Conservation (phyloP, 2,329 filamentous ascomycete genomes). For the Rosellinia necatrix region DNA sequence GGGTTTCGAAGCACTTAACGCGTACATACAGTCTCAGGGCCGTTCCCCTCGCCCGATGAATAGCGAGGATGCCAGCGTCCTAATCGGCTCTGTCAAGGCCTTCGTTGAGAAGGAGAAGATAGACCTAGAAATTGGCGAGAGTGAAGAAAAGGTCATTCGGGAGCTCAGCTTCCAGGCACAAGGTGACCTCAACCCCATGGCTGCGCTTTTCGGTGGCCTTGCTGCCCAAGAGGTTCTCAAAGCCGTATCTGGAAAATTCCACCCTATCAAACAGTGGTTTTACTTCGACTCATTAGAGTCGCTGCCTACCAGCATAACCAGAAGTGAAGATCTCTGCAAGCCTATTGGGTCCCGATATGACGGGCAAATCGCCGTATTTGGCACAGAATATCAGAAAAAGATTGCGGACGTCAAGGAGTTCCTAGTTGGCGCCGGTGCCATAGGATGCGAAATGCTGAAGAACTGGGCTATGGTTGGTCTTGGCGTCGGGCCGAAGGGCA, state of each 20-base stretch:
- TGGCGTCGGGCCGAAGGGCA: constrained; percentile 83
- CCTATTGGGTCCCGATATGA: constrained; percentile 87
- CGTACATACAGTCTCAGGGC: constrained; percentile 76
- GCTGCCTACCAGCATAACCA: constrained; percentile 72
- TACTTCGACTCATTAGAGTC: constrained; percentile 99
- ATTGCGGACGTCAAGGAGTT: constrained; percentile 89
- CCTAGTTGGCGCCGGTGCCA: constrained; percentile 93
- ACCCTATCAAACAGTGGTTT: constrained; percentile 92
- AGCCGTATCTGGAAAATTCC: constrained; percentile 96
- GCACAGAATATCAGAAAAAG: constrained; percentile 91
- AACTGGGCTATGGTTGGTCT: constrained; percentile 99
- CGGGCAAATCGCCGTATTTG: constrained; percentile 96
- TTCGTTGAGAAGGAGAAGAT: constrained; percentile 76
- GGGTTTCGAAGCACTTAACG: constrained; percentile 89
- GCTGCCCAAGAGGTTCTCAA: constrained; percentile 95
- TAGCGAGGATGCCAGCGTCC: constrained; percentile 77
- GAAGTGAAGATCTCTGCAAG: constrained; percentile 86
- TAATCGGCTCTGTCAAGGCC: constrained; percentile 74
- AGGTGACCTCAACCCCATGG: constrained; percentile 89
- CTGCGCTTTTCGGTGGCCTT: constrained; percentile 92
- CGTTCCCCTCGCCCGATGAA: constrained; percentile 83
- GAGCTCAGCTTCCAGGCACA: constrained; percentile 94
- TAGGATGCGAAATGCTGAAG: constrained; percentile 98
- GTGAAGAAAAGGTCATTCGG: constrained; percentile 90
- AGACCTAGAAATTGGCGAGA: constrained; percentile 87